Evolutionary conservation across 208 protist genomes (phyloP), one percentile per base, ranked within the genome.

Genomic region (Wallacemonas sp.): DNA sequence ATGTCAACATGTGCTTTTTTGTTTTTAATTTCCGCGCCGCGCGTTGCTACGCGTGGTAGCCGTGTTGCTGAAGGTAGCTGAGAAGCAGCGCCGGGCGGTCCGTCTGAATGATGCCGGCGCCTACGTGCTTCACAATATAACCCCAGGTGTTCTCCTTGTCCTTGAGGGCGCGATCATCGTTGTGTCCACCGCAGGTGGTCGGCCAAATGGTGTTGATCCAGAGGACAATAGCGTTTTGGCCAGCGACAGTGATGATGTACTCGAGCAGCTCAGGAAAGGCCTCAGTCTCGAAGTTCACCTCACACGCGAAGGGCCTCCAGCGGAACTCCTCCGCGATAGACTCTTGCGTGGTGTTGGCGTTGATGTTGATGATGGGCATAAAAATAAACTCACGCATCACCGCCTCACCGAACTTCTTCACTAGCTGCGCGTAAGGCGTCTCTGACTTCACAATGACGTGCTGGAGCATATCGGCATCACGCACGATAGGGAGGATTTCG

Each of bases 191-290:
- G 58, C 82, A 85, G 11, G 76, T 82, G 15, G 75, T 72, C 1
- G 77, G 72, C 82, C 82, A 88, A 22, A 88, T 88, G 17, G 82
- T 85, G 73, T 88, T 88, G 36, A 88, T 75, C 79, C 82, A 88
- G 34, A 88, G 68, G 39, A 73, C 68, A 5, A 77, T 71, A 3
- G 60, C 62, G 4, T 68, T 67, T 12, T 73, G 44, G 26, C 31
- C 59, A 17, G 82, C 82, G 28, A 77, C 44, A 24, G 72, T 63
- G 2, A 69, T 68, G 36, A 88, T 73, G 66, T 74, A 62, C n/a
- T 61, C 65, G 34, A 84, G 30, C 19, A 75, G 42, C 17, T 79
- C 59, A 28, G 30, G 33, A 28, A 41, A 34, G 14, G 69, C 70
- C 55, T 82, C 78, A 0, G 30, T 58, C 31, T 81, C 71, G 24